These are phyloP conservation scores for Xylariomycetidae sp. DNA, from an alignment of 2,329 filamentous ascomycete species.

Conservation along the genomic window DNA sequence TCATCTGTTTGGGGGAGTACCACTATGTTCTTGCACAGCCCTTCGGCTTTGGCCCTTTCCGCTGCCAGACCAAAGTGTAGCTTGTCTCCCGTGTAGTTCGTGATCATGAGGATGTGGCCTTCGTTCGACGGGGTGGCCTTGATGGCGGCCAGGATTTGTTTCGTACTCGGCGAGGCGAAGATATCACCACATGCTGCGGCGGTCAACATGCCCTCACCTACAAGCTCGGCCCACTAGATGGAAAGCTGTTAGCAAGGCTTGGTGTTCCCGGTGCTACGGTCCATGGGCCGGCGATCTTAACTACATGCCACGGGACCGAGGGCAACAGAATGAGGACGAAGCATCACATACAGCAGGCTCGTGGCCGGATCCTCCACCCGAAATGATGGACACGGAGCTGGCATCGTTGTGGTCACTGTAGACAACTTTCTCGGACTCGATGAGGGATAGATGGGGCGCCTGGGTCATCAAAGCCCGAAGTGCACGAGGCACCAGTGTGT, in stretches of 20 bases:
- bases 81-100: slow-evolving; percentile 69
- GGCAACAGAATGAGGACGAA: no score
- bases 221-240: slow-evolving; percentile 57
- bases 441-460: slow-evolving; percentile 33
- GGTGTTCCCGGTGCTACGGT: no score
- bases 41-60: slow-evolving; percentile 61
- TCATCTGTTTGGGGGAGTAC: slow-evolving; percentile 71
- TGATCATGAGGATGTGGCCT: slow-evolving; percentile 65
- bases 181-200: slow-evolving; percentile 69
- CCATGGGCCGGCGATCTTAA: no score
- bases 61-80: slow-evolving; percentile 71
- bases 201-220: slow-evolving; percentile 61
- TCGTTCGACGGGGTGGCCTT: slow-evolving; percentile 55
- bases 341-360: slow-evolving; percentile 45
- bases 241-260: background rate
- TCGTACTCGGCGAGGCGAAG: slow-evolving; percentile 67
- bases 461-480: slow-evolving; percentile 17
- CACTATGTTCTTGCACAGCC: slow-evolving; percentile 55
- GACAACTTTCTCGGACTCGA: slow-evolving; percentile 36
- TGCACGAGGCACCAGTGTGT: slow-evolving; percentile 20
- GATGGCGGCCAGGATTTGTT: slow-evolving; percentile 62
- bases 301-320: no score
- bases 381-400: slow-evolving; percentile 48
- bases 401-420: slow-evolving; percentile 24
- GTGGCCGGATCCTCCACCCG: slow-evolving; percentile 67